These are phyloP conservation scores for Sporisorium graminicola DNA, from an alignment of 1,284 basidiomycete species.

Conservation along the genomic window DNA sequence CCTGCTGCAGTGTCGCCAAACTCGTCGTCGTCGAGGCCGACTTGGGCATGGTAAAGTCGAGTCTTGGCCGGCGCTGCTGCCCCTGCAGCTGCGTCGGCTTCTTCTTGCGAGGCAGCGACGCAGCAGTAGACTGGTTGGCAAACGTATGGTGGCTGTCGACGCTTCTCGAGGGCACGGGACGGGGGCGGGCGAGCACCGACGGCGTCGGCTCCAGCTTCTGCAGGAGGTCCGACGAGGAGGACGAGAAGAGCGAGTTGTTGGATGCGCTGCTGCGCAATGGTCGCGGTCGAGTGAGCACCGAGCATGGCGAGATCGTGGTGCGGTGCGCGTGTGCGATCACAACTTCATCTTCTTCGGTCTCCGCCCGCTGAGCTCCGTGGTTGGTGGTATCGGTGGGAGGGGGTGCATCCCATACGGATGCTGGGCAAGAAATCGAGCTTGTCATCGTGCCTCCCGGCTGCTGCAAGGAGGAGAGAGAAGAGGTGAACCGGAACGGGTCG, in stretches of 20 bases:
- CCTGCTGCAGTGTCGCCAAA: neutral
- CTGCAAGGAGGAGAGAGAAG: neutral
- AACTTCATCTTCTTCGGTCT: neutral
- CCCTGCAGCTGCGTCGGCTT: too few species aligned
- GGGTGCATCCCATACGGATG: neutral
- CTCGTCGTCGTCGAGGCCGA: conserved; percentile 14
- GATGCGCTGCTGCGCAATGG: conserved; percentile 11
- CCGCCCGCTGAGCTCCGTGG: neutral
- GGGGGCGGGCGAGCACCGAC: conserved; percentile 18
- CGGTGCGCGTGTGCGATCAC: conserved; percentile 16
- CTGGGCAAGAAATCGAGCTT: conserved; percentile 22
- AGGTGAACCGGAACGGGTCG: conserved; percentile 4
- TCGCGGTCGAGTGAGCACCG: conserved; percentile 24
- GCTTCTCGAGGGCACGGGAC: conserved; percentile 6
- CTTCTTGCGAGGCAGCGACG: neutral
- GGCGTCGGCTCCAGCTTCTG: neutral
- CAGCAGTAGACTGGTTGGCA: conserved; percentile 7
- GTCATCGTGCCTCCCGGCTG: neutral
- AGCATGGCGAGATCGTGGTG: conserved; percentile 4
- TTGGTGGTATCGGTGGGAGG: conserved; percentile 1
- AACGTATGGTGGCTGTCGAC: conserved; percentile 4
- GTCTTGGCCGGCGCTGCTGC: neutral
- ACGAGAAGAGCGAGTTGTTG: conserved; percentile 16
- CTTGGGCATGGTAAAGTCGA: conserved; percentile 5
- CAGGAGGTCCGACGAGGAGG: conserved; percentile 7